phyloP scores from a whole-genome alignment of 805 yeast genomes.

The Candida parachauliodes region DNA sequence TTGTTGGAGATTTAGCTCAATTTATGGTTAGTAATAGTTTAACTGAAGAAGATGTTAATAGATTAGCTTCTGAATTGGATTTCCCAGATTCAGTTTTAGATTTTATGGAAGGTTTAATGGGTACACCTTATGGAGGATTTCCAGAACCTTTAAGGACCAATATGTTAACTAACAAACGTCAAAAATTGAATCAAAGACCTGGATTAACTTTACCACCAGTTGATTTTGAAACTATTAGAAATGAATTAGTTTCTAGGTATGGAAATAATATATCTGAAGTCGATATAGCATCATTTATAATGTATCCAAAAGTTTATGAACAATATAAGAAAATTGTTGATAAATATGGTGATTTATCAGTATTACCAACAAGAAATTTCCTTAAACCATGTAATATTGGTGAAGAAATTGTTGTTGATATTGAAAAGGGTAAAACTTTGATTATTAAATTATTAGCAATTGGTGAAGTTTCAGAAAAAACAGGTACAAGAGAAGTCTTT shows the following conservation, averaged over 20 bases:
- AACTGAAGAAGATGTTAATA: slow-evolving; percentile 76
- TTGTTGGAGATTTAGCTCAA: slow-evolving; percentile 99
- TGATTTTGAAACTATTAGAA: slow-evolving; percentile 66
- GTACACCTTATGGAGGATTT: slow-evolving; percentile 99
- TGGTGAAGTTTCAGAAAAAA: slow-evolving; percentile 79
- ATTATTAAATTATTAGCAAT: slow-evolving; percentile 89
- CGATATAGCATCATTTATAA: slow-evolving; percentile 92
- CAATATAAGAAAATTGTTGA: slow-evolving; percentile 71
- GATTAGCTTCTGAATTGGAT: slow-evolving; percentile 85
- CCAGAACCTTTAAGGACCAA: slow-evolving; percentile 97
- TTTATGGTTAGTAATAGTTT: slow-evolving; percentile 97
- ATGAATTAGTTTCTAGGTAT: slow-evolving; percentile 72
- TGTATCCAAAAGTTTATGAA: slow-evolving; percentile 98
- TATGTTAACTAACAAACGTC: slow-evolving; percentile 86
- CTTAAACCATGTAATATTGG: slow-evolving; percentile 82
- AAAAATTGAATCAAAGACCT: slow-evolving; percentile 84
- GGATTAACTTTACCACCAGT: slow-evolving; percentile 87
- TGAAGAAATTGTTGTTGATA: slow-evolving; percentile 84
- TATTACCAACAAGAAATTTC: slow-evolving; percentile 89
- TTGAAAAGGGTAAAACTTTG: slow-evolving; percentile 92
- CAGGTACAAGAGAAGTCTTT: slow-evolving; percentile 94
- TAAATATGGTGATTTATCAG: slow-evolving; percentile 87
- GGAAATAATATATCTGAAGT: slow-evolving; percentile 66
- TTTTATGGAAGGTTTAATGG: slow-evolving; percentile 98
- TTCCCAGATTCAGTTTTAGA: slow-evolving; percentile 99